Evolutionary conservation across 2,329 filamentous ascomycete genomes (phyloP), one percentile per base, ranked within the genome.

Genomic region (Scedosporium minutisporum): DNA sequence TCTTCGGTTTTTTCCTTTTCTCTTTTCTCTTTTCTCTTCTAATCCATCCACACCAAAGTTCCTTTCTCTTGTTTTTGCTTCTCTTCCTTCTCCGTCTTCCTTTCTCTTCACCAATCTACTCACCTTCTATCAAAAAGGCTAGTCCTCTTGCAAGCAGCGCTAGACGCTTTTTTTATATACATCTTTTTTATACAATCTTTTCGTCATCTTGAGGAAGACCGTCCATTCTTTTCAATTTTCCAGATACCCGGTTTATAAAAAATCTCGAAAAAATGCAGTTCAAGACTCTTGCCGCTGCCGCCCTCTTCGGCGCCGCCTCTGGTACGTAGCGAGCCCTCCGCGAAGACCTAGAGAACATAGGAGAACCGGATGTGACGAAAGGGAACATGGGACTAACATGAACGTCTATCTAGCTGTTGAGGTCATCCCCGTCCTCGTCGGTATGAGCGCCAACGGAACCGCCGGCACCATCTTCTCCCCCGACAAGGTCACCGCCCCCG

Each of bases 401-500:
- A 7, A 4, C 29, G 5, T 51, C 18, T 10, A 29, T 21, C 33
- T 38, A 27, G 61, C 38, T 27, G 42, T 59, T 25, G 61, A 63
- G 57, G 61, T 63, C 42, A 63, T 66, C 55, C 64, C 65, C 64
- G 84, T 91, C 62, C 82, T 83, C 65, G 89, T 92, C 63, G 82
- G 83, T 65, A 73, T 76, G 67, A 77, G 73, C 25, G 75, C 78
- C 65, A 83, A 82, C 70, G 78, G 80, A 67, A 77, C 76, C 57
- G 74, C 74, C 9, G 73, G 68, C 46, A 76, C 89, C 63, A 80
- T 76, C 65, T 93, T 86, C 79, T 84, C 76, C 65, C 90, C 90
- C 48, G 79, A 88, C 67, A 86, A 81, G 69, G 72, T 93, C 71
- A 79, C 77, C 65, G 89, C 86, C 38, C 63, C 88, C 88, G 12